Evolutionary conservation across 768 basidiomycete species (phyloP).

Genomic region (Mycena floridula): DNA sequence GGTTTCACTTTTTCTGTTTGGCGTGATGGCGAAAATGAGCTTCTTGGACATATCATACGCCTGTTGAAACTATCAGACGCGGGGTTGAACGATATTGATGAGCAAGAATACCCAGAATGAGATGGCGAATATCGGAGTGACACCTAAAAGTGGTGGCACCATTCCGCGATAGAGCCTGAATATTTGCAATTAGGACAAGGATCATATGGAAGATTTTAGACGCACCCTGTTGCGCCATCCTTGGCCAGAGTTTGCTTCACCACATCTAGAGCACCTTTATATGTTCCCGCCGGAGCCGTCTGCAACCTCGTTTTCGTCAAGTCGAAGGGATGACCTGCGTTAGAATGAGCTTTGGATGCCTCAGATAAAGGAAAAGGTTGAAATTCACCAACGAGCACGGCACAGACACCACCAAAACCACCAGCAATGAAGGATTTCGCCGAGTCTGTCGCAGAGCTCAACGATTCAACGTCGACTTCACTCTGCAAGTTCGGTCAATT

Average conservation of each 20-base stretch:
- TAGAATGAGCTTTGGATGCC: constrained; percentile 2
- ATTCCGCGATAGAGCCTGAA: constrained; percentile 84
- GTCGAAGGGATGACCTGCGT: constrained; percentile 92
- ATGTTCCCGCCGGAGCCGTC: constrained; percentile 83
- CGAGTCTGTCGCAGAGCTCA: constrained; percentile 35
- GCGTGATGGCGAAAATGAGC: constrained; percentile 72
- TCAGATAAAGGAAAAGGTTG: not conserved
- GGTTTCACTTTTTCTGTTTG: constrained; percentile 56
- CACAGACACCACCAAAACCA: constrained; percentile 84
- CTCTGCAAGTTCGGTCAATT: no score
- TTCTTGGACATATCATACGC: constrained; percentile 92
- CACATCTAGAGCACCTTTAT: constrained; percentile 90
- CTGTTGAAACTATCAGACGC: constrained; percentile 31
- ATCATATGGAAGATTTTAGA: constrained; percentile 4
- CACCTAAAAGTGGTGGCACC: constrained; percentile 87
- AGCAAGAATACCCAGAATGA: constrained; percentile 81
- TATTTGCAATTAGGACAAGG: constrained; percentile 1
- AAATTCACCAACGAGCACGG: constrained; percentile 76
- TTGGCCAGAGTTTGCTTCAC: constrained; percentile 86
- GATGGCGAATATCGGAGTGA: constrained; percentile 96
- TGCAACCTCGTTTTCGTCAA: constrained; percentile 94
- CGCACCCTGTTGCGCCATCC: constrained; percentile 85
- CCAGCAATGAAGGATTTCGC: constrained; percentile 89
- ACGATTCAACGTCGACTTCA: constrained; percentile 27
- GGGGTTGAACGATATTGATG: not conserved